A percentile compares a stretch with the other conserved stretches of the same genome.
These are phyloP conservation scores for Amoebophrya sp. DNA, from an alignment of 169 alveolate species.

Conservation along the genomic window DNA sequence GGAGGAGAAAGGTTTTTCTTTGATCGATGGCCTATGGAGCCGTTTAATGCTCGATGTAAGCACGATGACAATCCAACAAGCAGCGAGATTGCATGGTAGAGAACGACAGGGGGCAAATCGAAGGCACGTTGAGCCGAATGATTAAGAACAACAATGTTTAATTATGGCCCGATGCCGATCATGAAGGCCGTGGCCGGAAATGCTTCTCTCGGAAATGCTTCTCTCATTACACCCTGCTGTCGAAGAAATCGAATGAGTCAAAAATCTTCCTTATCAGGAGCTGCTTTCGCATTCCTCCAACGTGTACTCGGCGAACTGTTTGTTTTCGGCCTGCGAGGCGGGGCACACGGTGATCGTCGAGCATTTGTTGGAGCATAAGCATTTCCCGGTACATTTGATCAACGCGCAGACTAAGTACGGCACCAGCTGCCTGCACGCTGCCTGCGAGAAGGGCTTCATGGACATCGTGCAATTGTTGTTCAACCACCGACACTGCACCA, in stretches of 20 bases:
- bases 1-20: not conserved
- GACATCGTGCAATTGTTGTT: not conserved
- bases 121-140: no score
- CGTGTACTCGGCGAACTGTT: not conserved
- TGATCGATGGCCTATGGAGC: no score
- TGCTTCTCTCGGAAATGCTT: no score
- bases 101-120: no score
- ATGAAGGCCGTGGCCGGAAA: no score
- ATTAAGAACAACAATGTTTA: no score
- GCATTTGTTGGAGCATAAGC: not conserved
- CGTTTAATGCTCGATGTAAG: no score
- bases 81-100: no score
- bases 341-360: not conserved
- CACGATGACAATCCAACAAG: no score
- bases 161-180: no score
- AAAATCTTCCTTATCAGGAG: not conserved
- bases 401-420: not conserved
- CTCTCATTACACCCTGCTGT: no score
- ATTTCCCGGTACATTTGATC: not conserved
- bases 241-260: no score
- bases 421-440: not conserved
- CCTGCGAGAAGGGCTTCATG: conserved; percentile 1
- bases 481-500: not conserved
- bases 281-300: not conserved
- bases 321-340: not conserved